A percentile compares a stretch with the other conserved stretches of the same genome.
Conservation (phyloP, 768 basidiomycete species). For the Mycena latifolia region DNA sequence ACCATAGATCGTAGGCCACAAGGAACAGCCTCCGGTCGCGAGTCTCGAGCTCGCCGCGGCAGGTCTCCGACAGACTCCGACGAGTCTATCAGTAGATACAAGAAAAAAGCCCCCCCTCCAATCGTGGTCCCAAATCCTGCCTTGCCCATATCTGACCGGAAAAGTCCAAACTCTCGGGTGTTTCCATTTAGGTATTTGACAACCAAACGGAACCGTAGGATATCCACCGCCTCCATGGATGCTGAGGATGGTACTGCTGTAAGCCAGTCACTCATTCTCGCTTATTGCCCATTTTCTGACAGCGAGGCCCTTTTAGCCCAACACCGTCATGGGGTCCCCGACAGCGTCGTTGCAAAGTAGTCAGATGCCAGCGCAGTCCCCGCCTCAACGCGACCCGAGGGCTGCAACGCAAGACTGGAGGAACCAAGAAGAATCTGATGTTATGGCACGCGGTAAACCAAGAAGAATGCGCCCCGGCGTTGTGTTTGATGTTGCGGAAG, state of each 20-base stretch:
- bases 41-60: slow-evolving; percentile 14
- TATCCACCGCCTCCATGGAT: slow-evolving; percentile 83
- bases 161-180: slow-evolving; percentile 57
- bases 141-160: slow-evolving; percentile 53
- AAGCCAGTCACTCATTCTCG: slow-evolving; percentile 44
- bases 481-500: slow-evolving; percentile 72
- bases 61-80: slow-evolving; percentile 24
- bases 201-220: slow-evolving; percentile 70
- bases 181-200: slow-evolving; percentile 75
- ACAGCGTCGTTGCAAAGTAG: slow-evolving; percentile 77
- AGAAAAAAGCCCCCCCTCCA: slow-evolving; percentile 19
- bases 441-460: slow-evolving; percentile 52
- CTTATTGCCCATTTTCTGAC: slow-evolving; percentile 19
- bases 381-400: slow-evolving; percentile 73
- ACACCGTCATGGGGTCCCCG: slow-evolving; percentile 82
- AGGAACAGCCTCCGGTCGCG: too few species aligned
- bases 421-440: slow-evolving; percentile 69
- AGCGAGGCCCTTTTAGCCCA: slow-evolving; percentile 57
- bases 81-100: slow-evolving; percentile 19
- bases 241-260: slow-evolving; percentile 86
- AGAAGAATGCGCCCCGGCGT: slow-evolving; percentile 71
- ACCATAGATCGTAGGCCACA: slow-evolving; percentile 23
- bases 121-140: slow-evolving; percentile 38
- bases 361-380: slow-evolving; percentile 64
- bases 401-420: slow-evolving; percentile 80